phyloP scores from a whole-genome alignment of 2,329 filamentous ascomycete genomes.

The Domatiomyces catenatus region DNA sequence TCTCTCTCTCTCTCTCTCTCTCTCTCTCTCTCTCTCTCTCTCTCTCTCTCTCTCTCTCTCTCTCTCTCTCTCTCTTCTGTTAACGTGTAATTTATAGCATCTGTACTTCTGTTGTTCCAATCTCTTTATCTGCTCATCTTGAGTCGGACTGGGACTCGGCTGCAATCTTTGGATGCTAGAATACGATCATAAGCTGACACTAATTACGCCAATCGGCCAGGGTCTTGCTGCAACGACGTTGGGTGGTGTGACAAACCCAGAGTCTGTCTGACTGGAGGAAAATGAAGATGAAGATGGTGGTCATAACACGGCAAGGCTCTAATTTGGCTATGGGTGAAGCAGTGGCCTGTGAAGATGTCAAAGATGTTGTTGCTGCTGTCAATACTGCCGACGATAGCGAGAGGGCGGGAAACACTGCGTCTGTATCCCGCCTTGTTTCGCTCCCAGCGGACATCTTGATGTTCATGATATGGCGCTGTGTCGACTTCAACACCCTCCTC shows the following conservation, averaged over 20 bases:
- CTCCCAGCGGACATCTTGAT: not conserved
- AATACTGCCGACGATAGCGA: not conserved
- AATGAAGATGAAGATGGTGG: no score
- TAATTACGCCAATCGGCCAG: not conserved
- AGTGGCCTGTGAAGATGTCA: not conserved
- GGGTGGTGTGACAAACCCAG: not conserved
- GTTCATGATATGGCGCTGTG: not conserved
- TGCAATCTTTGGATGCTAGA: not conserved
- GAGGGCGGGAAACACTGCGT: not conserved
- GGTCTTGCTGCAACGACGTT: not conserved
- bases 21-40: no score
- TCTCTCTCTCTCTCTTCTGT: no score
- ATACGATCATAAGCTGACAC: not conserved
- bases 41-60: no score
- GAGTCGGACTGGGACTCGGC: not conserved
- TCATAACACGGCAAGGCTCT: not conserved
- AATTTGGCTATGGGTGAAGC: not conserved
- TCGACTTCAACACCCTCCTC: constrained; percentile 11
- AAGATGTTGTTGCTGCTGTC: not conserved
- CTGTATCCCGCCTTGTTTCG: not conserved
- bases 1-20: no score
- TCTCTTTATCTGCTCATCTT: no score
- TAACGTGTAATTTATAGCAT: no score
- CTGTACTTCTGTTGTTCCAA: no score
- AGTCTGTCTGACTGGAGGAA: not conserved